phyloP scores from a whole-genome alignment of 768 basidiomycete species.

The Russula lepida region DNA sequence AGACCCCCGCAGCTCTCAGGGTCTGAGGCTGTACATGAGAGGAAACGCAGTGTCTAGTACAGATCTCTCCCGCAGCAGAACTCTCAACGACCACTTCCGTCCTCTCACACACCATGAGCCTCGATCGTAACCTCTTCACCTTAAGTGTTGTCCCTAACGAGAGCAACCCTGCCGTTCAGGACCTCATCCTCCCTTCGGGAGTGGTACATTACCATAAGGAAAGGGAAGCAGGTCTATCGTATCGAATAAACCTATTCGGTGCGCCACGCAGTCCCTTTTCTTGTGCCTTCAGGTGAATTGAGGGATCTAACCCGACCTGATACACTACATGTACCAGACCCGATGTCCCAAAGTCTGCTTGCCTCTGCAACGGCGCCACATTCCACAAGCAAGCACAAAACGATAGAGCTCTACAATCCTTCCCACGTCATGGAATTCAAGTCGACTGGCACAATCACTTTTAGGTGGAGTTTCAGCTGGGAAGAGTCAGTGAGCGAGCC shows the following conservation, averaged over 20 bases:
- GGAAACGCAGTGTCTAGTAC: neutral
- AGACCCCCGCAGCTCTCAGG: neutral
- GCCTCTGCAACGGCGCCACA: constrained; percentile 57
- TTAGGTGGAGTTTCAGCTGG: constrained; percentile 76
- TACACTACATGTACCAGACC: constrained; percentile 40
- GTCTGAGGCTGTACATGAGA: neutral
- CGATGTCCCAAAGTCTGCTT: constrained; percentile 62
- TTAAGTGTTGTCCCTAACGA: constrained; percentile 54
- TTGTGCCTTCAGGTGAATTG: neutral
- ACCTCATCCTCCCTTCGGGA: constrained; percentile 60
- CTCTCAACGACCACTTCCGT: neutral
- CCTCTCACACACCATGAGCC: constrained; percentile 44
- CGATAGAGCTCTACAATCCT: constrained; percentile 69
- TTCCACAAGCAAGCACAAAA: constrained; percentile 63
- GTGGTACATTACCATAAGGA: constrained; percentile 66
- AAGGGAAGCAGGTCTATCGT: constrained; percentile 43
- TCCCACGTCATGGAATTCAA: constrained; percentile 61
- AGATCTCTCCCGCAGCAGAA: neutral
- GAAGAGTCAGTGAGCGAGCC: constrained; percentile 51
- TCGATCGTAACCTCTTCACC: constrained; percentile 83
- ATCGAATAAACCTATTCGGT: constrained; percentile 66
- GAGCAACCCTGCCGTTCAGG: constrained; percentile 52
- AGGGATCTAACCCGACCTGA: too few species aligned
- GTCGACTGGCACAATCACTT: constrained; percentile 62
- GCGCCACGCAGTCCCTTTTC: constrained; percentile 20